A percentile compares a stretch with the other conserved stretches of the same genome.
These are phyloP conservation scores for Pseudogymnoascus sp. DNA, from an alignment of 2,329 filamentous ascomycete species.

Conservation along the genomic window DNA sequence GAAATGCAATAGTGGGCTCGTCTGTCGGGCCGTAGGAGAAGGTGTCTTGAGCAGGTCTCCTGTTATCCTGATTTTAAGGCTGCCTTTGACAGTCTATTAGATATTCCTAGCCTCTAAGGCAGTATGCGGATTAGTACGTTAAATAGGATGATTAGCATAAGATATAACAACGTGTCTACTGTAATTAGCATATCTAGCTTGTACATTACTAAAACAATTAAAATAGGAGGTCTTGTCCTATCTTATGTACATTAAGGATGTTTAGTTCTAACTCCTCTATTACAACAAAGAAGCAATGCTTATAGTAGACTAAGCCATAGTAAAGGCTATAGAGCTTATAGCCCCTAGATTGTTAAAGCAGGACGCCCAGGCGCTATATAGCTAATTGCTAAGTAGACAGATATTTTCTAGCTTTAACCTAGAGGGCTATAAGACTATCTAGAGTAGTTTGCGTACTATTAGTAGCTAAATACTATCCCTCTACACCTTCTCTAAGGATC, in stretches of 20 bases:
- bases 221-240: constrained; percentile 28
- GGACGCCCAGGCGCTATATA: constrained; percentile 24
- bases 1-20: not conserved
- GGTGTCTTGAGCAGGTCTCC: not conserved
- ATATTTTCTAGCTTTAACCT: constrained; percentile 29
- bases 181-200: not conserved
- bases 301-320: constrained; percentile 26
- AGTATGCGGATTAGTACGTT: constrained; percentile 27
- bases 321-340: constrained; percentile 29
- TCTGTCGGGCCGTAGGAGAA: not conserved
- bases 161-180: constrained; percentile 28
- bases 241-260: constrained; percentile 27
- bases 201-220: not conserved
- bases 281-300: constrained; percentile 23
- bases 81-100: constrained; percentile 29
- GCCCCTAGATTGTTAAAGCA: constrained; percentile 25
- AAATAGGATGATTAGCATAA: constrained; percentile 24
- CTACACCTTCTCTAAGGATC: constrained; percentile 32
- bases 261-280: constrained; percentile 28
- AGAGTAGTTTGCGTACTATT: constrained; percentile 21
- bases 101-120: constrained; percentile 28
- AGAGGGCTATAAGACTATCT: constrained; percentile 28
- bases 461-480: constrained; percentile 30
- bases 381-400: constrained; percentile 25
- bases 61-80: not conserved